Base-by-base conservation (phyloP, 495 filamentous ascomycete genomes). In the Lophium mytilinum region DNA sequence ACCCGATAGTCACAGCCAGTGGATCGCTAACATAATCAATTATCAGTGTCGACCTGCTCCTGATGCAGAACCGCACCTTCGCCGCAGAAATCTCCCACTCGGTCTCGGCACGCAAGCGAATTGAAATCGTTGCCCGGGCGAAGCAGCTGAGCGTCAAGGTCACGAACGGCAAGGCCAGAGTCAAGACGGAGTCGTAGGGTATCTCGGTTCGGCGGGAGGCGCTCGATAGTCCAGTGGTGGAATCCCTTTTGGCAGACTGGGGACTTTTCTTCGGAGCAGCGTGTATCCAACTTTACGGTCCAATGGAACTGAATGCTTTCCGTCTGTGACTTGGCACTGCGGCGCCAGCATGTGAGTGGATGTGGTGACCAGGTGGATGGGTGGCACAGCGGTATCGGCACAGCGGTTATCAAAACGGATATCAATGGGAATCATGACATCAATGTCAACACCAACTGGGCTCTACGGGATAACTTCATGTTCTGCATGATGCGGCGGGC, bases 81-180 rank as follows among this genome's bases (percentile, higher is more conserved):
- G 93, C 93, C 73, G 93, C 93, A 71, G 94, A 97, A 81, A 98
- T 98, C 74, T 88, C 83, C 71, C 88, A 92, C 81, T 87, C 87
- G 69, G 93, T 98, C 74, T 97, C 94, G 50, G 95, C 93, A 68
- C 82, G 92, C 79, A 98, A 98, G 88, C 83, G 93, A 73, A 85
- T 98, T 73, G 90, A 96, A 65, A 97, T 98, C 76, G 79, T 98
- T 71, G 82, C 89, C 60, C 84, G 89, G 73, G 93, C 93, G 68
- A 97, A 96, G 87, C 85, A 95, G 75, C 78, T 98, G 72, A 87
- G 88, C 67, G 93, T 98, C 71, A 98, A 98, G 86, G 90, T 98
- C 73, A 98, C 93, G 73, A 98, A 98, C 80, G 76, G 90, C 74
- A 96, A 95, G 86, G 94, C 92, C 69, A 90, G 89, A 80, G 88